Conservation (phyloP, 805 yeast species). For the Pichia gijzeniarum region DNA sequence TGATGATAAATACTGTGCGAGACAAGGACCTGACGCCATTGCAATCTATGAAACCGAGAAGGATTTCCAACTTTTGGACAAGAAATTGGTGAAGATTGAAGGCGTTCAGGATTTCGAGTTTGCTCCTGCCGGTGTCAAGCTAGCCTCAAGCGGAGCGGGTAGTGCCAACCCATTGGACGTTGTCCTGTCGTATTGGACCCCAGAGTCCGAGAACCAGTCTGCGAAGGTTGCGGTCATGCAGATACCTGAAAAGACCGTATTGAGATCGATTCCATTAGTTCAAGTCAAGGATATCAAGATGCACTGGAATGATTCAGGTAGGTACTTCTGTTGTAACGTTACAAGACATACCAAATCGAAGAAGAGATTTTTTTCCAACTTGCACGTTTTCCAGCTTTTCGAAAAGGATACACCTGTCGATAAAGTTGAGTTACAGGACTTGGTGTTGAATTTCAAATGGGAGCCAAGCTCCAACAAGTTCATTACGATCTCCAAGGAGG, state of each 20-base stretch:
- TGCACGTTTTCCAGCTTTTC: slow-evolving; percentile 81
- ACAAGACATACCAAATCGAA: slow-evolving; percentile 95
- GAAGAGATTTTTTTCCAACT: slow-evolving; percentile 83
- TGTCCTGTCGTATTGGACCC: slow-evolving; percentile 91
- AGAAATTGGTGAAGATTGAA: slow-evolving; percentile 75
- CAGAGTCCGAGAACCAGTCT: slow-evolving; percentile 82
- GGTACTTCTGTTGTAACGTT: slow-evolving; percentile 84
- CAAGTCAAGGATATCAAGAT: slow-evolving; percentile 87
- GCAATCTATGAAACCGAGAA: slow-evolving; percentile 77
- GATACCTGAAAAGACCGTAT: slow-evolving; percentile 71
- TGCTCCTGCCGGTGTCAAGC: slow-evolving; percentile 81
- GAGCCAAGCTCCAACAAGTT: slow-evolving; percentile 91
- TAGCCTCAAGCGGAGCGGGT: slow-evolving; percentile 40
- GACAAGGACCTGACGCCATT: slow-evolving; percentile 88
- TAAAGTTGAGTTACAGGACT: slow-evolving; percentile 86
- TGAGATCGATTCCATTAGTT: slow-evolving; percentile 89
- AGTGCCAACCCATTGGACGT: slow-evolving; percentile 51
- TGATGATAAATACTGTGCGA: slow-evolving; percentile 90
- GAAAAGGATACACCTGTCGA: slow-evolving; percentile 95
- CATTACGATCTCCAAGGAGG: slow-evolving; percentile 63
- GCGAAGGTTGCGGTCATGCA: slow-evolving; percentile 91
- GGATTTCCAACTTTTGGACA: slow-evolving; percentile 74
- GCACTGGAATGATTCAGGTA: slow-evolving; percentile 91
- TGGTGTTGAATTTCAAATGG: slow-evolving; percentile 87
- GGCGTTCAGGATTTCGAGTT: slow-evolving; percentile 89